phyloP scores from a whole-genome alignment of 306 rosid species.

The Sindora glabra region DNA sequence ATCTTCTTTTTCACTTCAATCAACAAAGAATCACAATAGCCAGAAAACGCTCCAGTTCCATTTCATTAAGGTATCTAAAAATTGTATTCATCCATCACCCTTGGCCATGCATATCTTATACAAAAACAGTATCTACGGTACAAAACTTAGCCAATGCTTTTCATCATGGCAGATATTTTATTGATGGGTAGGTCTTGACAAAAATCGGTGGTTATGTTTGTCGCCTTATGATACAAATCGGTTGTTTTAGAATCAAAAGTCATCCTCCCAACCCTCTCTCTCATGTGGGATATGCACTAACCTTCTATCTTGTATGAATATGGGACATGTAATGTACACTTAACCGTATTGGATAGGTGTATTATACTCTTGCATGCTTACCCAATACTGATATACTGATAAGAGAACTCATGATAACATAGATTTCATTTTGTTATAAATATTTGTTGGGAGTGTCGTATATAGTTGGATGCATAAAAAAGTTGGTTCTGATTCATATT shows the following conservation, averaged over 20 bases:
- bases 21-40: constrained; percentile 58
- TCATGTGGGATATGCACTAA: too few relatives aligned
- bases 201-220: neutral
- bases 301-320: too few relatives aligned
- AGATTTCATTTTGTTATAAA: too few relatives aligned
- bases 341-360: too few relatives aligned
- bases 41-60: constrained; percentile 57
- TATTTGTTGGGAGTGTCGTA: too few relatives aligned
- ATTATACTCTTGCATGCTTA: too few relatives aligned
- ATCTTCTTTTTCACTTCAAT: constrained; percentile 60
- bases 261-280: neutral
- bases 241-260: constrained; percentile 10
- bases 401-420: too few relatives aligned
- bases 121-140: neutral
- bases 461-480: too few relatives aligned
- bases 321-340: too few relatives aligned
- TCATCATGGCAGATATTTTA: constrained; percentile 16
- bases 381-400: too few relatives aligned
- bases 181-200: constrained; percentile 8
- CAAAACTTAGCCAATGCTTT: constrained; percentile 5
- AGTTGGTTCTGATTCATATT: constrained; percentile 7
- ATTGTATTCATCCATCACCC: constrained; percentile 2
- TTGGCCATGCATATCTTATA: neutral
- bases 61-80: constrained; percentile 61
- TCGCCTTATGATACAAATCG: constrained; percentile 8